Percentiles rank a stretch among this genome's conserved stretches.
These are phyloP conservation scores for Kodamaea laetipori DNA, from an alignment of 805 yeast genomes.

Conservation along the genomic window DNA sequence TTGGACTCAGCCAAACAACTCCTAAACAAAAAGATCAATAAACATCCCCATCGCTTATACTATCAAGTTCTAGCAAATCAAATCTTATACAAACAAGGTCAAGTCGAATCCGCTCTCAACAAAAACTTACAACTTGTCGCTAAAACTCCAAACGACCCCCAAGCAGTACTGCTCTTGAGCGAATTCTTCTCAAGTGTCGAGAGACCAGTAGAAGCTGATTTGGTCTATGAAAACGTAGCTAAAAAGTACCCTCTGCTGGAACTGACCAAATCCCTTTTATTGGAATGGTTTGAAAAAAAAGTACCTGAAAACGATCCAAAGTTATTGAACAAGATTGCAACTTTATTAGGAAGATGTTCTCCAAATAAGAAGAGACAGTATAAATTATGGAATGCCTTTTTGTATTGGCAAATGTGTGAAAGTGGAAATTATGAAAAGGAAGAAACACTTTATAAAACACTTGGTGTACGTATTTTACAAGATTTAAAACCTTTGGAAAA, in stretches of 20 bases:
- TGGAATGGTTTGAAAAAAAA: constrained; percentile 60
- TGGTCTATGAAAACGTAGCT: constrained; percentile 58
- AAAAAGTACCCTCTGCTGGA: constrained; percentile 52
- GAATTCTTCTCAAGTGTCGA: constrained; percentile 42
- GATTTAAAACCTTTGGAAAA: constrained; percentile 51
- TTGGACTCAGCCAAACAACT: constrained; percentile 54
- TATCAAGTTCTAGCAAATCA: constrained; percentile 49
- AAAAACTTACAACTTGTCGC: constrained; percentile 29
- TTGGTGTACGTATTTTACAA: constrained; percentile 62
- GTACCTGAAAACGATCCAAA: constrained; percentile 49
- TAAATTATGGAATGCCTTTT: constrained; percentile 56
- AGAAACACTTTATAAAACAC: constrained; percentile 52
- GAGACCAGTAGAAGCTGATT: constrained; percentile 39
- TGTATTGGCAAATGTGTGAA: constrained; percentile 43
- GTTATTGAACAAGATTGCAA: constrained; percentile 55
- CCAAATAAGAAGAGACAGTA: constrained; percentile 18
- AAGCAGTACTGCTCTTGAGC: constrained; percentile 51
- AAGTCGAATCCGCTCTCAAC: constrained; percentile 33
- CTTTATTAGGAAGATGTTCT: constrained; percentile 38
- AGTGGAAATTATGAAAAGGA: constrained; percentile 46
- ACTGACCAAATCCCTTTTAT: constrained; percentile 44
- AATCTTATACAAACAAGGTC: constrained; percentile 35
- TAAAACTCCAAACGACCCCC: constrained; percentile 55
- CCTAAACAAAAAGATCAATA: constrained; percentile 42
- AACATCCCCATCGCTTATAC: constrained; percentile 56